Conservation (phyloP, 495 filamentous ascomycete genomes). For the Penicillium samsonianum region DNA sequence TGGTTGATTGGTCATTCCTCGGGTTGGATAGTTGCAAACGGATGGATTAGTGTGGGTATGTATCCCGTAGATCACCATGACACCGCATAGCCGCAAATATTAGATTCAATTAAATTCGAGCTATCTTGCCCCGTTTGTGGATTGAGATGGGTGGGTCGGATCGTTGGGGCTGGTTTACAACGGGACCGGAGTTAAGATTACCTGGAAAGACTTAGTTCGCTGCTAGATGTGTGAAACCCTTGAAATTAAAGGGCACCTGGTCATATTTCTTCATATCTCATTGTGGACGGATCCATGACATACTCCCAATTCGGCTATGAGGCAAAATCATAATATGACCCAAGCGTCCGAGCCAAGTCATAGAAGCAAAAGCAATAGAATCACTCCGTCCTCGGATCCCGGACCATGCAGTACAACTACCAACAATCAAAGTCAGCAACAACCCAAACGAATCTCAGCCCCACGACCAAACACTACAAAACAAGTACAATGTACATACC, state of each 20-base stretch:
- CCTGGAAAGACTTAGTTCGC: slow-evolving; percentile 5
- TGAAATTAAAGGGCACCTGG: not conserved
- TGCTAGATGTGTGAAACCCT: not conserved
- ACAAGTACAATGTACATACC: slow-evolving; percentile 24
- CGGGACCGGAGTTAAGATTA: slow-evolving; percentile 17
- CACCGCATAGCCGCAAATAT: not conserved
- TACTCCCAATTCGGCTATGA: not conserved
- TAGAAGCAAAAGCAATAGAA: not conserved
- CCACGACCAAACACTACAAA: not conserved
- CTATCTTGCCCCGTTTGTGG: slow-evolving; percentile 19
- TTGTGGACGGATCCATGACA: not conserved
- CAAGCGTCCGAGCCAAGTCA: not conserved
- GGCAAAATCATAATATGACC: not conserved
- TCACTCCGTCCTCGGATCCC: slow-evolving; percentile 27
- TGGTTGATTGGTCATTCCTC: not conserved
- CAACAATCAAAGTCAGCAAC: slow-evolving; percentile 6
- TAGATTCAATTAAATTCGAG: slow-evolving; percentile 4
- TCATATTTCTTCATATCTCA: not conserved
- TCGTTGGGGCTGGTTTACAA: slow-evolving; percentile 24
- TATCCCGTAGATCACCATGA: not conserved
- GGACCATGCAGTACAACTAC: slow-evolving; percentile 40
- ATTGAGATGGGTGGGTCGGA: slow-evolving; percentile 15
- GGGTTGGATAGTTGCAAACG: not conserved
- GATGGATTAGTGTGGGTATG: not conserved
- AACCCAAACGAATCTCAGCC: not conserved